Conservation (phyloP, 2,329 filamentous ascomycete species). For the Verticillium alfalfae region DNA sequence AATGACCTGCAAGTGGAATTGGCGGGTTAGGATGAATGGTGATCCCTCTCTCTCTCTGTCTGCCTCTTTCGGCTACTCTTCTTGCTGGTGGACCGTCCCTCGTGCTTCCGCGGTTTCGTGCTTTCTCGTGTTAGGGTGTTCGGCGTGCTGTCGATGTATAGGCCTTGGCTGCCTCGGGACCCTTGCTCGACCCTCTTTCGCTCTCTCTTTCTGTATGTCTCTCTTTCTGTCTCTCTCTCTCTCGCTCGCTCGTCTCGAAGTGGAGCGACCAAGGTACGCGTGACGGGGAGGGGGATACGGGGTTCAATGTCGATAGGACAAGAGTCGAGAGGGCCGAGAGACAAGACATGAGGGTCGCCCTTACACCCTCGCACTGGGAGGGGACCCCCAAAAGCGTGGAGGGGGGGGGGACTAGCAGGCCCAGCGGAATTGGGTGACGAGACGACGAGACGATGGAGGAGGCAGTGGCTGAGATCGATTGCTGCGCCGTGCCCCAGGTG, state of each 20-base stretch:
- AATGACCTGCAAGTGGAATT: background rate
- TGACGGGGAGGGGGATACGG: background rate
- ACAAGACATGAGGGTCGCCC: background rate
- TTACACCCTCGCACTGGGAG: background rate
- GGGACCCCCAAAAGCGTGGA: background rate
- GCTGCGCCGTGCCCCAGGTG: background rate
- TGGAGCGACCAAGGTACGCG: background rate
- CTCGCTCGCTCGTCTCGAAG: background rate
- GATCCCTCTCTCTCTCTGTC: background rate
- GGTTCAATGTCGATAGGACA: background rate
- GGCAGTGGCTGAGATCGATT: background rate
- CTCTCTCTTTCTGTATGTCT: too few relatives aligned
- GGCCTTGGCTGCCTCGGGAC: background rate
- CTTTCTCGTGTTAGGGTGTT: background rate
- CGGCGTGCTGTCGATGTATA: background rate
- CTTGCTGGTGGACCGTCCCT: background rate
- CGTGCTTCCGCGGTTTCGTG: background rate
- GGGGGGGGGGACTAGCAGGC: background rate
- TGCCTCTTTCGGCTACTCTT: too few relatives aligned
- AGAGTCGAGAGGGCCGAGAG: background rate
- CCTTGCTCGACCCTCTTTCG: background rate
- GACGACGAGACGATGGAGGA: too few relatives aligned
- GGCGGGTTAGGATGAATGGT: background rate
- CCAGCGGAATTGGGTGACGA: background rate
- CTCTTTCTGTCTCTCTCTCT: too few relatives aligned